phyloP scores from a whole-genome alignment of 1,284 basidiomycete species.

The Schizopora paradoxa region DNA sequence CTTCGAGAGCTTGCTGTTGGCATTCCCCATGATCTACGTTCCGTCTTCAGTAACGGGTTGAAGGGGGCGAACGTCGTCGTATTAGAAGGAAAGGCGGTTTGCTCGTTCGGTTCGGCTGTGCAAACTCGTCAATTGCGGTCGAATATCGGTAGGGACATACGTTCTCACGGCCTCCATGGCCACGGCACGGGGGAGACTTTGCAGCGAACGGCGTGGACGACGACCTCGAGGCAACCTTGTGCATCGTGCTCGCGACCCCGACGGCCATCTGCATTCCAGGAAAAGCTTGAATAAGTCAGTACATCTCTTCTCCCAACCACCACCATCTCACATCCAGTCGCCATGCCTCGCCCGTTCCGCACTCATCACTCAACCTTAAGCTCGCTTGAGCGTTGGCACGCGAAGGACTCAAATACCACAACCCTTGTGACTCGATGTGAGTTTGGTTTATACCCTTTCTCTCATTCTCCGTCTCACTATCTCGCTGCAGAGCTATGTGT shows the following conservation, averaged over 20 bases:
- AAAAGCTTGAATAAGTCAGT: no score
- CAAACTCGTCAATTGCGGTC: no score
- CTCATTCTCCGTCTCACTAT: slow-evolving; percentile 3
- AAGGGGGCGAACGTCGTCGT: neutral
- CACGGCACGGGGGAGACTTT: no score
- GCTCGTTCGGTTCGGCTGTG: no score
- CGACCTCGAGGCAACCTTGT: no score
- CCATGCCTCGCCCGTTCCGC: slow-evolving; percentile 19
- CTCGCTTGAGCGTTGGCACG: slow-evolving; percentile 18
- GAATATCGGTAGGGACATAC: no score
- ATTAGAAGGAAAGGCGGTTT: neutral
- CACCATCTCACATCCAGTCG: neutral
- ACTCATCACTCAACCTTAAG: slow-evolving; percentile 22
- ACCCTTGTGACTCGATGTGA: neutral
- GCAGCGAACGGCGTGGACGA: no score
- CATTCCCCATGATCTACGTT: slow-evolving; percentile 78
- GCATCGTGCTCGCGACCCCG: no score
- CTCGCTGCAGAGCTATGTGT: slow-evolving; percentile 53
- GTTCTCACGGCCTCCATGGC: no score
- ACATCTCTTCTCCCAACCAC: no score
- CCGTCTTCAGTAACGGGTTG: slow-evolving; percentile 11
- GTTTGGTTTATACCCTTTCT: slow-evolving; percentile 1
- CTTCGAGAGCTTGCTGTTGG: slow-evolving; percentile 91
- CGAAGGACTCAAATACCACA: neutral
- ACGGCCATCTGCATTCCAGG: no score